Evolutionary conservation across 331 rosid species (phyloP).

Genomic region (Pyracantha coccinea): DNA sequence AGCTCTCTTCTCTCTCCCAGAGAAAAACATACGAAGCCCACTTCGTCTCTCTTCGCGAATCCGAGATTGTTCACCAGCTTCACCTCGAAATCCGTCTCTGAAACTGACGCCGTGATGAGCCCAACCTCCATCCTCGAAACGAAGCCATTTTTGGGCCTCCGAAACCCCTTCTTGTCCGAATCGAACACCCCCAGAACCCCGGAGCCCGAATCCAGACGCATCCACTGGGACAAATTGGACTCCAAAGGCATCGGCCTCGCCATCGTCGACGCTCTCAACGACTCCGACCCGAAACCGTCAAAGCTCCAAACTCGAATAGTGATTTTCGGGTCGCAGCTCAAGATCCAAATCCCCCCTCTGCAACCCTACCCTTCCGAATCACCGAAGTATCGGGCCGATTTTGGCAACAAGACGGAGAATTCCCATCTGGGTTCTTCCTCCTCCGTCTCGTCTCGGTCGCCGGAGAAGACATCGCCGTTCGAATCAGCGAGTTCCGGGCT

Average conservation of each 20-base stretch:
- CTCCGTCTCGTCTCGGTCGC: constrained; percentile 24
- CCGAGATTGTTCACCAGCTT: constrained; percentile 53
- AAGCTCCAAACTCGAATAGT: constrained; percentile 47
- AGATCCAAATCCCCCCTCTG: constrained; percentile 57
- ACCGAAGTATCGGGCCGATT: constrained; percentile 23
- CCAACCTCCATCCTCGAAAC: constrained; percentile 78
- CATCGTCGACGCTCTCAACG: constrained; percentile 58
- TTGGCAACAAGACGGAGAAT: constrained; percentile 24
- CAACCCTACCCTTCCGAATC: constrained; percentile 22
- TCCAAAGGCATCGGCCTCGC: constrained; percentile 72
- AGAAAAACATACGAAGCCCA: constrained; percentile 26
- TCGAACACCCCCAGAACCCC: constrained; percentile 34
- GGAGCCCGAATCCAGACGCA: constrained; percentile 34
- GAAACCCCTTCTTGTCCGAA: constrained; percentile 55
- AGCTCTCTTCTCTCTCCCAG: constrained; percentile 32
- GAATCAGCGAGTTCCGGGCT: constrained; percentile 17
- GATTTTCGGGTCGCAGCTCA: constrained; percentile 74
- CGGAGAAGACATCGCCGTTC: constrained; percentile 23
- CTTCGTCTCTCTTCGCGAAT: constrained; percentile 43
- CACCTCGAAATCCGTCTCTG: constrained; percentile 34
- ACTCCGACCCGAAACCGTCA: constrained; percentile 21
- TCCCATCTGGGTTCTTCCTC: constrained; percentile 35
- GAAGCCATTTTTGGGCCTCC: constrained; percentile 47
- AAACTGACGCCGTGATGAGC: constrained; percentile 56
- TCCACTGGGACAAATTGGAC: constrained; percentile 42